Percentiles rank a stretch among this genome's conserved stretches.
phyloP scores from a whole-genome alignment of 495 filamentous ascomycete species.

The Polyplosphaeria fusca region DNA sequence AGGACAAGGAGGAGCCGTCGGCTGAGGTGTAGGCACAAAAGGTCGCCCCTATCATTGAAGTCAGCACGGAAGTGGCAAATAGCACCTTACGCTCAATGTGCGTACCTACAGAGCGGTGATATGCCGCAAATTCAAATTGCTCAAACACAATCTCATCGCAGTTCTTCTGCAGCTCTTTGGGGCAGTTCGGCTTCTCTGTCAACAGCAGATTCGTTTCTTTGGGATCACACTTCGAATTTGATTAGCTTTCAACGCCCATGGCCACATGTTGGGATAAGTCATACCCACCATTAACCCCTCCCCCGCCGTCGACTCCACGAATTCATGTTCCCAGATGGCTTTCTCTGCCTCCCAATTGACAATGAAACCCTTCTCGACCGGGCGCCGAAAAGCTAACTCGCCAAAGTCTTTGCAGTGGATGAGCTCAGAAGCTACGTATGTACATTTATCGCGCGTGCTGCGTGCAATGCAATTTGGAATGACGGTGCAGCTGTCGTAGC shows the following conservation, averaged over 20 bases:
- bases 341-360: conserved; percentile 97
- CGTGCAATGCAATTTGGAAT: conserved; percentile 88
- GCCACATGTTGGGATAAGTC: neutral
- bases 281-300: conserved; percentile 41
- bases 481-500: conserved; percentile 53
- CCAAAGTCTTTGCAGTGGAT: conserved; percentile 82
- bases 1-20: conserved; percentile 56
- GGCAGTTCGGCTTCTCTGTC: conserved; percentile 86
- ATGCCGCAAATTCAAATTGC: conserved; percentile 91
- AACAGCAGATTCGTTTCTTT: conserved; percentile 77
- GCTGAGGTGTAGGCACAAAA: conserved; percentile 83
- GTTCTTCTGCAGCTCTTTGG: conserved; percentile 75
- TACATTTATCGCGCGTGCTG: conserved; percentile 65
- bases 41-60: conserved; percentile 51
- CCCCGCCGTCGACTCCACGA: conserved; percentile 73
- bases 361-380: conserved; percentile 91
- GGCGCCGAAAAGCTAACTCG: conserved; percentile 80
- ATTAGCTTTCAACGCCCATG: neutral
- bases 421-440: conserved; percentile 78
- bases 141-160: conserved; percentile 97
- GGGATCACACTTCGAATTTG: conserved; percentile 66
- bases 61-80: neutral
- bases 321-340: conserved; percentile 91
- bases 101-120: conserved; percentile 70
- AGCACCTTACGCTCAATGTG: conserved; percentile 34